Percentiles rank a stretch among this genome's conserved stretches.
phyloP scores from a whole-genome alignment of 306 rosid genomes.

The Gleditsia sinensis region DNA sequence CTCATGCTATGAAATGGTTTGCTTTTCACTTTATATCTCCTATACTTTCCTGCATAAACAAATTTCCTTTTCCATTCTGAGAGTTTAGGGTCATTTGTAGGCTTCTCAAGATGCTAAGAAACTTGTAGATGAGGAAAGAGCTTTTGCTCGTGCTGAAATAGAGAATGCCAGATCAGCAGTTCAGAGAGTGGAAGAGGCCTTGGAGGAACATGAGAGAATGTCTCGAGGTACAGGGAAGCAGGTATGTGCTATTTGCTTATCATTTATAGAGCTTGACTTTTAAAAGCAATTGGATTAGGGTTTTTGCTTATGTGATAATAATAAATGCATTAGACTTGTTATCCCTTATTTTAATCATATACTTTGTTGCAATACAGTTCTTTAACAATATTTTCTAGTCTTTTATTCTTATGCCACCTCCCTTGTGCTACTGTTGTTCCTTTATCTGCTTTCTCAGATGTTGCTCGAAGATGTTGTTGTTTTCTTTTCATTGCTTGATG shows the following conservation, averaged over 20 bases:
- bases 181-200: constrained; percentile 86
- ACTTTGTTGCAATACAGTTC: not conserved
- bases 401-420: constrained; percentile 22
- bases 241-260: constrained; percentile 44
- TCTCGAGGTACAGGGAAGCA: constrained; percentile 78
- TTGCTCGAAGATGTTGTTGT: constrained; percentile 2
- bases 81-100: constrained; percentile 48
- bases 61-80: constrained; percentile 15
- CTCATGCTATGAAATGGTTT: not conserved
- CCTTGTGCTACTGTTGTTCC: not conserved
- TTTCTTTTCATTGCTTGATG: constrained; percentile 12
- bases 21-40: constrained; percentile 4
- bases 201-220: constrained; percentile 76
- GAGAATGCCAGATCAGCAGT: constrained; percentile 93
- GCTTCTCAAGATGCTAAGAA: constrained; percentile 93
- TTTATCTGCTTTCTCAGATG: constrained; percentile 3
- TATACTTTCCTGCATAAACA: not conserved
- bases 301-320: not conserved
- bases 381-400: not conserved
- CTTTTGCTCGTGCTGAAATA: constrained; percentile 94
- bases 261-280: not conserved
- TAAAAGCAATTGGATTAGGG: not conserved
- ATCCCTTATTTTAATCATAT: not conserved
- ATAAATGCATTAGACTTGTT: not conserved
- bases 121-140: constrained; percentile 90